Conservation (phyloP, 192 early-diverging fungal genomes). For the Podila clonocystis region DNA sequence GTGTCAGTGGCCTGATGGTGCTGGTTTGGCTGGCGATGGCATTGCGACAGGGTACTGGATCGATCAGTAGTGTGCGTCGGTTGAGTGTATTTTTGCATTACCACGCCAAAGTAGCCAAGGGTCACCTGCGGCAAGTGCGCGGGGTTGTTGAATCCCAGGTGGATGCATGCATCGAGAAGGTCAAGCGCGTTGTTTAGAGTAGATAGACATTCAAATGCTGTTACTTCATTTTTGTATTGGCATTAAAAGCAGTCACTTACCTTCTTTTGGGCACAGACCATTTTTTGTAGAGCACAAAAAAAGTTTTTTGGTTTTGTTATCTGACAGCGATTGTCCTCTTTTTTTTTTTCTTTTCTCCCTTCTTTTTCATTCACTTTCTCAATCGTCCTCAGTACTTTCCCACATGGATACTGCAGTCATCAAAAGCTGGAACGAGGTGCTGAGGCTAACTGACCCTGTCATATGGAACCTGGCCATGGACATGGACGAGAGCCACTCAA, state of each 20-base stretch:
- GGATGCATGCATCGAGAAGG: conserved; percentile 11
- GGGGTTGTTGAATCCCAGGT: conserved; percentile 7
- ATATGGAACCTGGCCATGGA: conserved; percentile 44
- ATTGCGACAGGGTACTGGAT: conserved; percentile 1
- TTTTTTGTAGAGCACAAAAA: not conserved
- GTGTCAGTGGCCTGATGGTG: conserved; percentile 22
- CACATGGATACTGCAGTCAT: conserved; percentile 34
- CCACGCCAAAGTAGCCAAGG: conserved; percentile 7
- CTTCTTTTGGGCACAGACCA: too few relatives aligned
- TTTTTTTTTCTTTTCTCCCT: conserved; percentile 2
- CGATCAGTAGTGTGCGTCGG: not conserved
- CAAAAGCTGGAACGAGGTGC: conserved; percentile 45
- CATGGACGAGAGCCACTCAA: not conserved
- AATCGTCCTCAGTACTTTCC: not conserved
- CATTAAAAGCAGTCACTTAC: too few relatives aligned
- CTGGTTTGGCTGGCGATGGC: conserved; percentile 30
- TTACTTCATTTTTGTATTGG: too few relatives aligned
- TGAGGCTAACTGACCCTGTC: conserved; percentile 34
- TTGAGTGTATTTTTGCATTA: conserved; percentile 2
- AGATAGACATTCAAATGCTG: not conserved
- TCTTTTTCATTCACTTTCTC: conserved; percentile 5
- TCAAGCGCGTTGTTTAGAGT: conserved; percentile 18
- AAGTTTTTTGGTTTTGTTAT: not conserved
- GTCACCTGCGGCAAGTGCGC: not conserved
- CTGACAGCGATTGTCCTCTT: not conserved